phyloP scores from a whole-genome alignment of 352 stramenopile species.

The Globisporangium cystogenes region DNA sequence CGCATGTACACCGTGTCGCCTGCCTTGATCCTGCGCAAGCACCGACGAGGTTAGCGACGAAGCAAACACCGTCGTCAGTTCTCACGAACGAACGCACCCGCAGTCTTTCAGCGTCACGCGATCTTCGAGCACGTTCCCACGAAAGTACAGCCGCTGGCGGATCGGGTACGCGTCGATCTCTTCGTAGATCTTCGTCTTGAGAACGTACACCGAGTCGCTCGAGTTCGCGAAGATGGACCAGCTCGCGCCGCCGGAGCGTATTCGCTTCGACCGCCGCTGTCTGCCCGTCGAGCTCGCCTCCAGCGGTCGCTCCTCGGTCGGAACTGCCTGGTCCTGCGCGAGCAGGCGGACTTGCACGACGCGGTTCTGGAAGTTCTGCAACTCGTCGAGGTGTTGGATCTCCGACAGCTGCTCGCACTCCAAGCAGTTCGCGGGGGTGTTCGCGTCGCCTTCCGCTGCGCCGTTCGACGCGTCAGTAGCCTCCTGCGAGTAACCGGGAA shows the following conservation, averaged over 20 bases:
- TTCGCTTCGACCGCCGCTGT: conserved; percentile 61
- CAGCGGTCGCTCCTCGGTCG: conserved; percentile 27
- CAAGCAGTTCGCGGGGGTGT: conserved; percentile 24
- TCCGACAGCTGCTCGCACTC: conserved; percentile 45
- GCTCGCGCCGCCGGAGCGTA: conserved; percentile 32
- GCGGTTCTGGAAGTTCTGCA: conserved; percentile 61
- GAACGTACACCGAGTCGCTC: conserved; percentile 62
- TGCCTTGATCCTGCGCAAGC: conserved; percentile 48
- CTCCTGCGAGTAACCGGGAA: conserved; percentile 11
- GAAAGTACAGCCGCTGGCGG: conserved; percentile 68
- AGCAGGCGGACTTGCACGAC: conserved; percentile 61
- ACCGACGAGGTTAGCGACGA: background rate
- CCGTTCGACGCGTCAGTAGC: background rate
- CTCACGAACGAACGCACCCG: conserved; percentile 29
- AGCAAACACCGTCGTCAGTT: conserved; percentile 4
- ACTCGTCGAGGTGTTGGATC: conserved; percentile 31
- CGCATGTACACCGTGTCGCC: conserved; percentile 74
- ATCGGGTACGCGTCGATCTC: conserved; percentile 64
- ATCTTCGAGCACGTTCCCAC: conserved; percentile 51
- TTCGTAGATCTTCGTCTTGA: conserved; percentile 75
- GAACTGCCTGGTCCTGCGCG: conserved; percentile 43
- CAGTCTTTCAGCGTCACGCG: conserved; percentile 49
- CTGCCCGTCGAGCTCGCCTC: conserved; percentile 28
- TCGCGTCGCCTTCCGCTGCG: conserved; percentile 10
- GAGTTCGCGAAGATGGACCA: conserved; percentile 54